Evolutionary conservation across 805 yeast species (phyloP).

Genomic region (Myxozyma vanderwaltii): DNA sequence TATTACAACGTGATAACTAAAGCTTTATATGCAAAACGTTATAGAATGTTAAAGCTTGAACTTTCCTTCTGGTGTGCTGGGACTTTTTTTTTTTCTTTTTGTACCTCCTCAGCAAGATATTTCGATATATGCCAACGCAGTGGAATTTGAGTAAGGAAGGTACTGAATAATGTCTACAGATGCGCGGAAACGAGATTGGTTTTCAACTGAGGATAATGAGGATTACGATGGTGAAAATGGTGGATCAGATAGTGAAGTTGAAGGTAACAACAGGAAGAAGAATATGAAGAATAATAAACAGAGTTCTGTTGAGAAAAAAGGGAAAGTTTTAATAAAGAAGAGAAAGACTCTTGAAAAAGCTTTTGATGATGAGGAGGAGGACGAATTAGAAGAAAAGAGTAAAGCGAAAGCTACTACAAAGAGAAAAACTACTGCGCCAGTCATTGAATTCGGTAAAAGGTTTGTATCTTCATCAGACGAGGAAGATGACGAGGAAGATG

Average conservation of each 20-base stretch:
- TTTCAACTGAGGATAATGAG: conserved; percentile 35
- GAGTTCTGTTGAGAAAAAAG: conserved; percentile 20
- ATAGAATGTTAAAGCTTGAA: not conserved
- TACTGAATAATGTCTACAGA: conserved; percentile 9
- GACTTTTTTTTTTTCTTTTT: no score
- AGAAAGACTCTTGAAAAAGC: conserved; percentile 27
- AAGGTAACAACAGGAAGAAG: not conserved
- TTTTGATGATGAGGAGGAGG: conserved; percentile 3
- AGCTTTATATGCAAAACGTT: no score
- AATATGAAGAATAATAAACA: conserved; percentile 26
- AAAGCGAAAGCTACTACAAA: conserved; percentile 6
- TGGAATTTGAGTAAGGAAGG: no score
- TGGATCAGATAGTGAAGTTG: conserved; percentile 30
- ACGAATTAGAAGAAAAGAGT: conserved; percentile 10
- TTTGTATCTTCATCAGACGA: conserved; percentile 12
- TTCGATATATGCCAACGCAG: no score
- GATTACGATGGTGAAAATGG: conserved; percentile 24
- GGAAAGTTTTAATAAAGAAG: conserved; percentile 29
- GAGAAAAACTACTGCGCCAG: conserved; percentile 8
- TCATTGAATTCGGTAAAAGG: conserved; percentile 1
- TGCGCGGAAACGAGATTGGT: conserved; percentile 26
- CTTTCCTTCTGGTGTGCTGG: not conserved
- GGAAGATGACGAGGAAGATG: not conserved
- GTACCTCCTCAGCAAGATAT: no score
- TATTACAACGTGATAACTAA: not conserved